These are phyloP conservation scores for Nyctanthes arbortristis DNA, from an alignment of 257 asterid species.

Conservation along the genomic window DNA sequence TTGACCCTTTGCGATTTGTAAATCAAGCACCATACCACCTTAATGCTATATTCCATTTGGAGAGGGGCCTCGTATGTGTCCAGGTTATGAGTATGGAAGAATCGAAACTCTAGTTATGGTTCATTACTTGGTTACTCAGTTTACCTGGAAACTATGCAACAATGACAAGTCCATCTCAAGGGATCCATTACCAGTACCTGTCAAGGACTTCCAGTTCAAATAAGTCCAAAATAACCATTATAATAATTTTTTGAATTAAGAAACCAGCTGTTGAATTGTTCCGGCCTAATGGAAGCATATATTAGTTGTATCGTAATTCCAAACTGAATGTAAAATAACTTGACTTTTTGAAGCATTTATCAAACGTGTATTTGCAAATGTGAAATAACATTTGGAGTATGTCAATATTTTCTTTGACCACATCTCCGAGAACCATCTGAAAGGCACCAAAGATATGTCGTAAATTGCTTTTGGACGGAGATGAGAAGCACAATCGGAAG, in stretches of 20 bases:
- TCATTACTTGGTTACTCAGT: constrained; percentile 52
- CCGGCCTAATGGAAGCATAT: too few relatives aligned
- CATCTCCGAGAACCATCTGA: too few relatives aligned
- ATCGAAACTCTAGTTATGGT: constrained; percentile 56
- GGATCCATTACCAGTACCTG: constrained; percentile 68
- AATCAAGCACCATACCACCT: constrained; percentile 54
- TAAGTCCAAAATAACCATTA: constrained; percentile 31
- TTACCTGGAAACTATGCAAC: constrained; percentile 62
- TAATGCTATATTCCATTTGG: constrained; percentile 68
- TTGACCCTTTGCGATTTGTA: constrained; percentile 59
- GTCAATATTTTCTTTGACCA: too few relatives aligned
- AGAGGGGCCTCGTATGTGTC: constrained; percentile 74
- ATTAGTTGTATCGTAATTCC: too few relatives aligned
- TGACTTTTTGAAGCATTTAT: too few relatives aligned
- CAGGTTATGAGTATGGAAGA: constrained; percentile 75
- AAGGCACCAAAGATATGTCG: too few relatives aligned
- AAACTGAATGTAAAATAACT: too few relatives aligned
- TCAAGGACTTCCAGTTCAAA: constrained; percentile 56
- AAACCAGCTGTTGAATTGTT: not conserved
- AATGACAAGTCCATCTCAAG: constrained; percentile 39
- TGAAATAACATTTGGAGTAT: too few relatives aligned
- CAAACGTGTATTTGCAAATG: too few relatives aligned
- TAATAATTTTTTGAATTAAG: not conserved
- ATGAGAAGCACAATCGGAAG: too few relatives aligned
- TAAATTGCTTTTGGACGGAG: too few relatives aligned